A percentile compares a stretch with the other conserved stretches of the same genome.
phyloP scores from a whole-genome alignment of 768 basidiomycete genomes.

The Hortiboletus campestris region DNA sequence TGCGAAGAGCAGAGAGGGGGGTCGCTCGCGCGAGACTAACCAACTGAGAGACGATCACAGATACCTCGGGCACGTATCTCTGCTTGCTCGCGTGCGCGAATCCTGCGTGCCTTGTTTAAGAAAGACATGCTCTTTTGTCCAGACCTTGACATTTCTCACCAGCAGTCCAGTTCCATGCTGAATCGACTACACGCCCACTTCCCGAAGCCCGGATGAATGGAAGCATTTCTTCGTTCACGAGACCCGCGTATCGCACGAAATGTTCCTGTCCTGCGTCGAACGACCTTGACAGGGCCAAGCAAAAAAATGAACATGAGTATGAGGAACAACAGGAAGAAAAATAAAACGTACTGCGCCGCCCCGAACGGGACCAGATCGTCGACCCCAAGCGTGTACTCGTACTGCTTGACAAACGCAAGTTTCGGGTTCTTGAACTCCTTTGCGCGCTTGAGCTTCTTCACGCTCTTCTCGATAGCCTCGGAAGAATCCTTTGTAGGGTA shows the following conservation, averaged over 20 bases:
- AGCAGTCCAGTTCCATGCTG: constrained; percentile 64
- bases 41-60: constrained; percentile 55
- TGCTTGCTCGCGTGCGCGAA: constrained; percentile 52
- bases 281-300: constrained; percentile 32
- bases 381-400: constrained; percentile 53
- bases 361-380: constrained; percentile 66
- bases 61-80: constrained; percentile 42
- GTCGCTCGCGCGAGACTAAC: constrained; percentile 37
- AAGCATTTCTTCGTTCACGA: constrained; percentile 42
- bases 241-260: constrained; percentile 48
- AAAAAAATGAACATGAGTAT: background rate
- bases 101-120: background rate
- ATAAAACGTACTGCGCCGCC: constrained; percentile 56
- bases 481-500: constrained; percentile 56
- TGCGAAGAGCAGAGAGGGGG: background rate
- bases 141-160: constrained; percentile 36
- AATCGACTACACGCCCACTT: constrained; percentile 55
- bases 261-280: constrained; percentile 49
- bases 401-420: constrained; percentile 54
- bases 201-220: constrained; percentile 53
- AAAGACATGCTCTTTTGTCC: background rate
- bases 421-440: constrained; percentile 39
- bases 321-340: constrained; percentile 43
- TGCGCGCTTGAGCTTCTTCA: constrained; percentile 54
- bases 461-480: constrained; percentile 39